phyloP scores from a whole-genome alignment of 2,329 filamentous ascomycete genomes.

The Alternaria solani region DNA sequence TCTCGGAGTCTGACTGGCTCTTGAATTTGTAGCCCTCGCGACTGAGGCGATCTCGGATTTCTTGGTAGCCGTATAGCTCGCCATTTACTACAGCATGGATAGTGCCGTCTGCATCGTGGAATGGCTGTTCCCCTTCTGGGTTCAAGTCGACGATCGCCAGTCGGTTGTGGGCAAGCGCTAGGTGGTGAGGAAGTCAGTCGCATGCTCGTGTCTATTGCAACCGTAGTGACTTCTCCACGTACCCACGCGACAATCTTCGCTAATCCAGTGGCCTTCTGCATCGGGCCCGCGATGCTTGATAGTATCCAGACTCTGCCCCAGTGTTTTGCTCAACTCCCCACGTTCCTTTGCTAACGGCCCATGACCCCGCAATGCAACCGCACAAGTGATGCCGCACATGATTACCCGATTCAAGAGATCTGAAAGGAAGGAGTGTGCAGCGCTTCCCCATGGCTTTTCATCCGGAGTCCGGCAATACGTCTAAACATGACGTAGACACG shows the following conservation, averaged over 20 bases:
- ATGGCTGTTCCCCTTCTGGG: constrained; percentile 35
- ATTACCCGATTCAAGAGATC: background rate
- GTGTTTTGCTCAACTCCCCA: constrained; percentile 12
- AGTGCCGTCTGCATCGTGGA: constrained; percentile 24
- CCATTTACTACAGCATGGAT: constrained; percentile 68
- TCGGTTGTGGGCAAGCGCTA: constrained; percentile 38
- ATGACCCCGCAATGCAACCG: constrained; percentile 23
- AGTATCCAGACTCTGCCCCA: constrained; percentile 24
- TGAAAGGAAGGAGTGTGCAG: background rate
- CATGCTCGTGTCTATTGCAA: background rate
- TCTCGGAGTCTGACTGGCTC: constrained; percentile 60
- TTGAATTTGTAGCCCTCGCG: constrained; percentile 55
- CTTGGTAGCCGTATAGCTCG: constrained; percentile 65
- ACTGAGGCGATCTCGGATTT: constrained; percentile 51
- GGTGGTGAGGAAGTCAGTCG: constrained; percentile 12
- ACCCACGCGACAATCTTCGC: constrained; percentile 55
- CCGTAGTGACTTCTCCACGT: constrained; percentile 12
- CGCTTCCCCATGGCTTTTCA: background rate
- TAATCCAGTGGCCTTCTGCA: constrained; percentile 57
- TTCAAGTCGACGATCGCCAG: constrained; percentile 38
- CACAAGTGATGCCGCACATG: constrained; percentile 29
- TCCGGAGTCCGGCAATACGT: background rate
- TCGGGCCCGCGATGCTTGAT: constrained; percentile 59
- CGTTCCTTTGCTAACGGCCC: constrained; percentile 11
- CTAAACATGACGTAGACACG: constrained; percentile 8